Conservation (phyloP, 2,329 filamentous ascomycete species). For the Verticillium alfalfae region DNA sequence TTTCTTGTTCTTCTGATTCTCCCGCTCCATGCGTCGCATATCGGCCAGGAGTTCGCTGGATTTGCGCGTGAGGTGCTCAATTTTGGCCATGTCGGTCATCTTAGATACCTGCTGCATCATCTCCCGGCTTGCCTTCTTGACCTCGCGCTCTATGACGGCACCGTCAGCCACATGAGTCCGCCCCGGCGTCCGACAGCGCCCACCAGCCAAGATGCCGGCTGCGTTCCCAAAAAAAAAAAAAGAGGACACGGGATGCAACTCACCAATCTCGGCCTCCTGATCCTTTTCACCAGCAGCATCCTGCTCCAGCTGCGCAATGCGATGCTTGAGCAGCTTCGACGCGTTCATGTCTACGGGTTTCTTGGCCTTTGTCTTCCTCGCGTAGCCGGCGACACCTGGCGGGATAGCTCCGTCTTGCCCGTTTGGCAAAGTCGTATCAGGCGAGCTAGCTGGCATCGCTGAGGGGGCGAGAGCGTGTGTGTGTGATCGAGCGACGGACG, state of each 20-base stretch:
- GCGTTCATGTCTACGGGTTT: slow-evolving; percentile 81
- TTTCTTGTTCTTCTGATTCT: slow-evolving; percentile 94
- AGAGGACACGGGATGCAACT: slow-evolving; percentile 24
- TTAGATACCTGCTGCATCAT: slow-evolving; percentile 83
- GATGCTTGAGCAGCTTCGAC: slow-evolving; percentile 84
- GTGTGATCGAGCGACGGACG: slow-evolving; percentile 1
- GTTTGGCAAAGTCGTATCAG: slow-evolving; percentile 35
- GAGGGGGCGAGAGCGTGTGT: slow-evolving; percentile 6
- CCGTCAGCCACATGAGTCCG: not conserved
- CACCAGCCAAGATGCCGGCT: not conserved
- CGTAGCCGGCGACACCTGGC: slow-evolving; percentile 33
- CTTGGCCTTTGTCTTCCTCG: slow-evolving; percentile 80
- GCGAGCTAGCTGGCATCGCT: slow-evolving; percentile 33
- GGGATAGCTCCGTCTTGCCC: slow-evolving; percentile 31
- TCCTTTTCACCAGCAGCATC: slow-evolving; percentile 92
- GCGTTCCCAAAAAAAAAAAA: not conserved
- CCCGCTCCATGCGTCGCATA: slow-evolving; percentile 92
- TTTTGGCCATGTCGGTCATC: slow-evolving; percentile 86
- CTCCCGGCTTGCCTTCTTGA: slow-evolving; percentile 89
- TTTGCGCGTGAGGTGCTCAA: slow-evolving; percentile 84
- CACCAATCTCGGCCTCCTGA: slow-evolving; percentile 93
- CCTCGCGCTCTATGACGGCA: slow-evolving; percentile 69
- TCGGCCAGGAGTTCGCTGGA: slow-evolving; percentile 88
- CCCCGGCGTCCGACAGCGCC: not conserved
- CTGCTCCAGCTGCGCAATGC: slow-evolving; percentile 91